Conservation (phyloP, 169 alveolate genomes). For the Eimeria zaria region DNA sequence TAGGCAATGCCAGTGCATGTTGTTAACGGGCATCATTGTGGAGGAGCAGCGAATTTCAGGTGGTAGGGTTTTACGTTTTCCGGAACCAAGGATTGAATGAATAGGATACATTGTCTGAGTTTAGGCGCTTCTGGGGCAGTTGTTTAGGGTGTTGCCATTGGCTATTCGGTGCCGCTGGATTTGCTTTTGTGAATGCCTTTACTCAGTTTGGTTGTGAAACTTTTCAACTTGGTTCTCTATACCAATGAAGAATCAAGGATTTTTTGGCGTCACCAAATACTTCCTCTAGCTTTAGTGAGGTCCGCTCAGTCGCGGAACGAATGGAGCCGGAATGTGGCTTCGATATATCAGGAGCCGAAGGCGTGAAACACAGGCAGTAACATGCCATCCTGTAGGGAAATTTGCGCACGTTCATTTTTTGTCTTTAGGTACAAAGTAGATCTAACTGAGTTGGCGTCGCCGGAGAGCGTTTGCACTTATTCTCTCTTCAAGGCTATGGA, state of each 20-base stretch:
- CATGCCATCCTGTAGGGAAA: background rate
- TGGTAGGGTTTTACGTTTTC: background rate
- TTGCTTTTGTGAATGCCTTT: constrained; percentile 1
- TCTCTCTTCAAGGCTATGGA: constrained; percentile 85
- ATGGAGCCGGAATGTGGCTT: background rate
- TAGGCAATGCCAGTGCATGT: background rate
- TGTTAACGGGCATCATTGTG: background rate
- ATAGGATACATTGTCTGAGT: background rate
- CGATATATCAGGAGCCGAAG: background rate
- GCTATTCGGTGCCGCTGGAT: background rate
- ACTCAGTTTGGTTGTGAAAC: constrained; percentile 69
- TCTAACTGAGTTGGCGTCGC: constrained; percentile 52
- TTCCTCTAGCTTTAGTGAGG: constrained; percentile 80
- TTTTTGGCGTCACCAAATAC: constrained; percentile 81
- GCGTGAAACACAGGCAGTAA: background rate
- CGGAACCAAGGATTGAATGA: background rate
- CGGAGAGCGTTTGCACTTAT: constrained; percentile 66
- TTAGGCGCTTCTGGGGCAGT: background rate
- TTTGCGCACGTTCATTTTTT: background rate
- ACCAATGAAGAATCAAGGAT: constrained; percentile 74
- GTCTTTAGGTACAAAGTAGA: constrained; percentile 76
- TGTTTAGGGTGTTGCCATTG: background rate
- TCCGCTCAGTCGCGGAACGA: background rate
- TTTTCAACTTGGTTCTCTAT: constrained; percentile 79
- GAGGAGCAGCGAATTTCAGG: background rate